Percentiles rank a stretch among this genome's conserved stretches.
Evolutionary conservation across 2,329 filamentous ascomycete species (phyloP).

Genomic region (Fusarium sp.): DNA sequence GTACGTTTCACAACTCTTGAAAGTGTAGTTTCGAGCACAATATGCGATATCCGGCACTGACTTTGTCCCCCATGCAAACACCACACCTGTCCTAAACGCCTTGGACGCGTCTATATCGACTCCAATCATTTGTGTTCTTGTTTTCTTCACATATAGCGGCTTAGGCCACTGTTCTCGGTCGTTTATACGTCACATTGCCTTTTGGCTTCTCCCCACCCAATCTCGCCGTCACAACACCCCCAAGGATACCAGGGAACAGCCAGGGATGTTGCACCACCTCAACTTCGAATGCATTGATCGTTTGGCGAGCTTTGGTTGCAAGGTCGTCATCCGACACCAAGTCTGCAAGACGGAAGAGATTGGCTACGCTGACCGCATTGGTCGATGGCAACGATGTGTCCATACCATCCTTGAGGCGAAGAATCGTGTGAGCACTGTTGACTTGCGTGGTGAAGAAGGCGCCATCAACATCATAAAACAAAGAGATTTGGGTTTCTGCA

Average conservation of each 20-base stretch:
- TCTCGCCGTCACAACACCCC: constrained; percentile 78
- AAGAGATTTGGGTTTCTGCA: constrained; percentile 75
- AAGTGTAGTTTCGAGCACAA: not conserved
- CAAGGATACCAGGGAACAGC: constrained; percentile 86
- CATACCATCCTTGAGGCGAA: constrained; percentile 95
- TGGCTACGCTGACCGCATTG: constrained; percentile 88
- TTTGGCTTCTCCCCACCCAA: constrained; percentile 70
- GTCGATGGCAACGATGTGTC: constrained; percentile 91
- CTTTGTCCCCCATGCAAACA: not conserved
- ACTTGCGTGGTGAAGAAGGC: constrained; percentile 81
- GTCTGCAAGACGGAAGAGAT: constrained; percentile 83
- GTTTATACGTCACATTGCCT: constrained; percentile 46
- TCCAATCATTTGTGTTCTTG: not conserved
- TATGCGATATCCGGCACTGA: not conserved
- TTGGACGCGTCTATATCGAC: constrained; percentile 3
- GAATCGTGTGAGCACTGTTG: constrained; percentile 76
- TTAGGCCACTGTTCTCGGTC: constrained; percentile 41
- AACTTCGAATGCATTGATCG: constrained; percentile 86
- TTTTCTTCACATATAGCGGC: not conserved
- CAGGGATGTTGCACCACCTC: constrained; percentile 95
- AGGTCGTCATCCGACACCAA: constrained; percentile 77
- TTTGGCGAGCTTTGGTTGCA: constrained; percentile 75
- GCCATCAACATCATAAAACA: constrained; percentile 80
- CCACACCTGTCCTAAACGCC: constrained; percentile 13
- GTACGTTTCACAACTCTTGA: not conserved